Percentiles rank a stretch among this genome's conserved stretches.
Conservation (phyloP, 306 rosid genomes). For the Betula pendula region DNA sequence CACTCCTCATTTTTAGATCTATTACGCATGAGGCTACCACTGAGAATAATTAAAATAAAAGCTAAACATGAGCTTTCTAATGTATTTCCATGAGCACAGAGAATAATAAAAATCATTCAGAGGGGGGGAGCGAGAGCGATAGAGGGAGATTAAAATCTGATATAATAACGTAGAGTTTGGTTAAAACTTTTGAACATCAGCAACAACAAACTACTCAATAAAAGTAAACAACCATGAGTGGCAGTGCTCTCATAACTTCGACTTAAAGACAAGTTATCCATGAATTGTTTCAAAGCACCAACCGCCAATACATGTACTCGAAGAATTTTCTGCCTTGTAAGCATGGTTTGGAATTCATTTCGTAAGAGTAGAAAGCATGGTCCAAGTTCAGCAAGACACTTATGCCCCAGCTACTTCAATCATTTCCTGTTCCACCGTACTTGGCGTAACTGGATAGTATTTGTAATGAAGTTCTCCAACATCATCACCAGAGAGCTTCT, state of each 20-base stretch:
- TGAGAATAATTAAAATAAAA: background rate
- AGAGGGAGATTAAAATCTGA: background rate
- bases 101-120: background rate
- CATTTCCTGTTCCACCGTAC: slow-evolving; percentile 91
- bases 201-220: background rate
- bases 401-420: slow-evolving; percentile 67
- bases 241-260: background rate
- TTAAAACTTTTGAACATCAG: background rate
- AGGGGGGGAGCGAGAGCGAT: background rate
- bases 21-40: too few species aligned
- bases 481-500: slow-evolving; percentile 84
- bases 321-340: background rate
- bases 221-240: background rate
- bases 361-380: slow-evolving; percentile 2
- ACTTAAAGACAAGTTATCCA: slow-evolving; percentile 6
- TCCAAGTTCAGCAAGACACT: slow-evolving; percentile 21
- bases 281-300: slow-evolving; percentile 3
- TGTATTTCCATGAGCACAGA: background rate
- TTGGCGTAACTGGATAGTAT: slow-evolving; percentile 69
- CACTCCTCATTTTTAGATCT: too few species aligned
- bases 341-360: background rate
- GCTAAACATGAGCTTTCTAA: background rate
- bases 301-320: background rate
- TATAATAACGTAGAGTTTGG: background rate
- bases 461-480: slow-evolving; percentile 86